Conservation (phyloP, 75 land plant species). For the Sequoia sempervirens region DNA sequence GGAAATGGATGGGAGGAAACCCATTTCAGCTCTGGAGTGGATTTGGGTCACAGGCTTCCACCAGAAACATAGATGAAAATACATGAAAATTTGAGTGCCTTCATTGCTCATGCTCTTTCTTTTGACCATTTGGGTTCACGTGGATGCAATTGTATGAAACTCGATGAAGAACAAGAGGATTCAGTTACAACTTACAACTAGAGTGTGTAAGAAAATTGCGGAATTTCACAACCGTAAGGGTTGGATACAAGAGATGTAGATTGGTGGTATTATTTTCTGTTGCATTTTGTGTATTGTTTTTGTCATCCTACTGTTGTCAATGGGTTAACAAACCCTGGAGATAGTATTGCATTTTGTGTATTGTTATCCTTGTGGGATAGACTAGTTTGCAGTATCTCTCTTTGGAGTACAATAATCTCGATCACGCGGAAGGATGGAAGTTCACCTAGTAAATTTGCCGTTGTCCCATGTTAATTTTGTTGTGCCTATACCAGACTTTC, state of each 20-base stretch:
- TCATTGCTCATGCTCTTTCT: no score
- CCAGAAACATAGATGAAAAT: no score
- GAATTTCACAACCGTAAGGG: neutral
- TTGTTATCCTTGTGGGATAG: constrained; percentile 35
- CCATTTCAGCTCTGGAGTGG: no score
- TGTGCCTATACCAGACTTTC: constrained; percentile 65
- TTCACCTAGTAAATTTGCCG: constrained; percentile 46
- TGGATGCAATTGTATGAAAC: neutral
- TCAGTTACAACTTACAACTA: no score
- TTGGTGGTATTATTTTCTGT: constrained; percentile 11
- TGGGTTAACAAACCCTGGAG: no score
- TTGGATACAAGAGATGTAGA: neutral
- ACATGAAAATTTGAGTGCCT: no score
- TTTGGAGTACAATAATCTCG: constrained; percentile 46
- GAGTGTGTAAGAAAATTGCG: neutral
- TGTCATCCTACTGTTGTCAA: no score
- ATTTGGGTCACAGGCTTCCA: no score
- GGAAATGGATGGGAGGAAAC: no score
- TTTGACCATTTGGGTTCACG: no score
- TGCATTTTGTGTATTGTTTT: no score
- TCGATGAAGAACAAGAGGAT: neutral
- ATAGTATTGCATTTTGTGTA: neutral
- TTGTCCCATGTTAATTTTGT: constrained; percentile 45
- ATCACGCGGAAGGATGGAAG: constrained; percentile 58
- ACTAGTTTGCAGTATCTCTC: constrained; percentile 31